phyloP scores from a whole-genome alignment of 2,329 filamentous ascomycete species.

The Cylindrodendrum hubeiense region DNA sequence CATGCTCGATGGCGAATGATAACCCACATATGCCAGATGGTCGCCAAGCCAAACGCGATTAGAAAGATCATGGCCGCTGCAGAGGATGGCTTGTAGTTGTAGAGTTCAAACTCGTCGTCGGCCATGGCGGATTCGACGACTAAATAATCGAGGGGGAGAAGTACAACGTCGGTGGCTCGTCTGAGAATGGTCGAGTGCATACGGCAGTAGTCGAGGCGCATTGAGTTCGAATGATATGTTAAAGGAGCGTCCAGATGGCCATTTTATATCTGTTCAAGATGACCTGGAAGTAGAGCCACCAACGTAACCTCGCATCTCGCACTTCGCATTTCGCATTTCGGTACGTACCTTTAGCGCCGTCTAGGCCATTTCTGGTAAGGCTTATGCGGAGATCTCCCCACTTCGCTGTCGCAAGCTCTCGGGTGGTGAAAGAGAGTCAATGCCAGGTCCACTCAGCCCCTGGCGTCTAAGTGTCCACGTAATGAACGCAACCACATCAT shows the following conservation, averaged over 20 bases:
- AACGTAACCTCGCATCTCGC: not conserved
- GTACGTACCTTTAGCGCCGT: not conserved
- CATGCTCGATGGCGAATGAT: not conserved
- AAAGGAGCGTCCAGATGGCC: not conserved
- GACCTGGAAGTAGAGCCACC: too few species aligned
- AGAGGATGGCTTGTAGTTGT: not conserved
- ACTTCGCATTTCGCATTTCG: not conserved
- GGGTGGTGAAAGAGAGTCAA: too few species aligned
- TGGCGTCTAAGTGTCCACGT: too few species aligned
- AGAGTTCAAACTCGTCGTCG: not conserved
- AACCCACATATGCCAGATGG: not conserved
- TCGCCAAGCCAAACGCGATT: not conserved
- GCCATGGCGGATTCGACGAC: not conserved
- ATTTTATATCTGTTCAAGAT: not conserved
- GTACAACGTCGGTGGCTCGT: too few species aligned
- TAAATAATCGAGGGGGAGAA: not conserved
- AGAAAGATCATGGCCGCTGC: not conserved
- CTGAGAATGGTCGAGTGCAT: not conserved
- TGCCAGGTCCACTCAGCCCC: too few species aligned
- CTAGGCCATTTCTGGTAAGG: not conserved
- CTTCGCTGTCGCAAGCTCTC: not conserved
- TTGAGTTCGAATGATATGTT: not conserved
- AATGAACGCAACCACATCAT: too few species aligned
- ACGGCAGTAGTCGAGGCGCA: not conserved
- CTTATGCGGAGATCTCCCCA: not conserved